Evolutionary conservation across 257 asterid genomes (phyloP), one percentile per base, ranked within the genome.

Genomic region (Echites panduratus): DNA sequence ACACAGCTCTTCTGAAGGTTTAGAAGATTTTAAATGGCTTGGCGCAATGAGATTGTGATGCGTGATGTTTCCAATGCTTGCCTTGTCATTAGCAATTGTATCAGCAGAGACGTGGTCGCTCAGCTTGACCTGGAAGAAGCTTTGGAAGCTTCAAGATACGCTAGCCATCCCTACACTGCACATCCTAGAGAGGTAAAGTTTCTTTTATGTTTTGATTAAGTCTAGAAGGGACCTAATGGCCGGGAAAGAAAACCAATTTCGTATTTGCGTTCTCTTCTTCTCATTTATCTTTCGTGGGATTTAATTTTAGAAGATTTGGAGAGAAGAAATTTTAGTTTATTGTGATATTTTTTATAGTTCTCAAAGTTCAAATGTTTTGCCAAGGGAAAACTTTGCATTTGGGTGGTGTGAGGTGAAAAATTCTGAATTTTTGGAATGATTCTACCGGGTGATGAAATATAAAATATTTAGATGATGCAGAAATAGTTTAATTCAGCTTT

Each of bases 31-130:
- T 77, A 73, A 84, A 90, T 82, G 81, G 80, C 83, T 66, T 79
- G 90, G 91, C 89, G 89, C 57, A 85, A 80, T 71, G 97, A 91
- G 75, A 80, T 94, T 35, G 94, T 91, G 77, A 82, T 89, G 88
- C 97, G 96, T 67, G 97, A 94, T 78, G 97, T 94, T 80, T 79
- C 87, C 79, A 90, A 89, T 72, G 98, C 99, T n/a, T 96, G 99
- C 11, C 85, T 88, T 71, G 95, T 89, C 43, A 85, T 94, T 79
- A 79, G 86, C 83, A 95, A 91, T 78, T 89, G 93, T 72, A 86
- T 91, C 52, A 88, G 88, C 76, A 78, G 99, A 76, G 98, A 94
- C 50, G 80, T 89, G 14, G 79, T 85, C 12, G 77, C 85, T 53
- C 98, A 91, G 83, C 82, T 85, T 71, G 99, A 94, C 80, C 90